Percentiles rank a stretch among this genome's conserved stretches.
These are phyloP conservation scores for Mortierella alpina DNA, from an alignment of 192 early-diverging fungal genomes.

Conservation along the genomic window DNA sequence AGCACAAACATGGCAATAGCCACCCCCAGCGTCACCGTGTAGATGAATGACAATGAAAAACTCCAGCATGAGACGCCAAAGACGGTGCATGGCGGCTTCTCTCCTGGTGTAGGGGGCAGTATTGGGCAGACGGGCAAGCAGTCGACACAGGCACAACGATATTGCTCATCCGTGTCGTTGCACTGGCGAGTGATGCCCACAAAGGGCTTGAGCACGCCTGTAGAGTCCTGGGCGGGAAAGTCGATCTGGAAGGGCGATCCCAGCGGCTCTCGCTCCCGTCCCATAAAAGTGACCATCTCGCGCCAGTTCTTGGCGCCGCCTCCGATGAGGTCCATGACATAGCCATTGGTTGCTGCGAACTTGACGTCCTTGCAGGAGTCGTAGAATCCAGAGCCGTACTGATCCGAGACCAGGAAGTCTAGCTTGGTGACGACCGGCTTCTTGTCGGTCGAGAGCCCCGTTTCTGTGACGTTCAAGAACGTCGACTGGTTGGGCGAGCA, in stretches of 20 bases:
- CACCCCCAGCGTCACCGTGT: slow-evolving; percentile 39
- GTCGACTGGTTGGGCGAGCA: slow-evolving; percentile 74
- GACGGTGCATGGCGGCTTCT: slow-evolving; percentile 54
- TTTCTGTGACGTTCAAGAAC: slow-evolving; percentile 69
- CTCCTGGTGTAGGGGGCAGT: slow-evolving; percentile 60
- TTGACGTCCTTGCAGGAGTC: slow-evolving; percentile 77
- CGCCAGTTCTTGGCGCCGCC: slow-evolving; percentile 69
- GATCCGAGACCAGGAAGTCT: slow-evolving; percentile 66
- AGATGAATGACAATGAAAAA: slow-evolving; percentile 57
- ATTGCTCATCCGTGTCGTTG: slow-evolving; percentile 61
- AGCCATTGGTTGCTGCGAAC: slow-evolving; percentile 73
- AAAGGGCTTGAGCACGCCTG: slow-evolving; percentile 35
- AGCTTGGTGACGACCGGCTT: slow-evolving; percentile 55
- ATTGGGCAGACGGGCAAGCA: slow-evolving; percentile 66
- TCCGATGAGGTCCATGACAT: slow-evolving; percentile 74
- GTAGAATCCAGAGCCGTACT: slow-evolving; percentile 66
- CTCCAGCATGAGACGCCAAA: slow-evolving; percentile 65
- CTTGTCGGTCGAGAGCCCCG: slow-evolving; percentile 29
- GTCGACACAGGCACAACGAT: slow-evolving; percentile 72
- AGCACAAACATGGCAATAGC: slow-evolving; percentile 38
- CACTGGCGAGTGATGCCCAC: slow-evolving; percentile 56
- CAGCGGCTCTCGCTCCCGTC: slow-evolving; percentile 58
- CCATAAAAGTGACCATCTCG: slow-evolving; percentile 67
- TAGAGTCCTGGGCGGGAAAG: slow-evolving; percentile 60
- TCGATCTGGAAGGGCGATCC: slow-evolving; percentile 75